A percentile compares a stretch with the other conserved stretches of the same genome.
Evolutionary conservation across 805 yeast genomes (phyloP).

Genomic region (Metschnikowia borealis): DNA sequence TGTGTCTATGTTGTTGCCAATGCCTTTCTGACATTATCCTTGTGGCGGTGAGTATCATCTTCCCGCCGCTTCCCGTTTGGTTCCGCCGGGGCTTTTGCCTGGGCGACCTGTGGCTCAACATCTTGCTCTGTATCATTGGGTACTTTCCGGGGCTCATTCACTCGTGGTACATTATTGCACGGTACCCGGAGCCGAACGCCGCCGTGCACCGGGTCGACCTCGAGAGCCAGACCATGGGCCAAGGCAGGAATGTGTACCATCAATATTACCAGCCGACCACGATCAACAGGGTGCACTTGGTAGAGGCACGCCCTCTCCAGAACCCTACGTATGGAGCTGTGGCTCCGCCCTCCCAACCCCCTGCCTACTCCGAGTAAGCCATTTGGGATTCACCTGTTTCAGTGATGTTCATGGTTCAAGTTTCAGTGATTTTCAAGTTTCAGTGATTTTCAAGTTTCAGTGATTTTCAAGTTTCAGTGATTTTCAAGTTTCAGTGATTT

Average conservation of each 20-base stretch:
- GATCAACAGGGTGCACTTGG: slow-evolving; percentile 5
- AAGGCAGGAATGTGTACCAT: slow-evolving; percentile 15
- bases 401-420: too few species aligned
- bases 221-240: slow-evolving; percentile 33
- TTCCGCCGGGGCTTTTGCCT: slow-evolving; percentile 61
- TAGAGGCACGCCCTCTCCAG: slow-evolving; percentile 6
- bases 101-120: slow-evolving; percentile 43
- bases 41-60: slow-evolving; percentile 54
- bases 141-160: slow-evolving; percentile 51
- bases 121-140: slow-evolving; percentile 44
- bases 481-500: too few species aligned
- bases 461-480: too few species aligned
- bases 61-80: slow-evolving; percentile 74
- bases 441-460: too few species aligned
- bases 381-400: neutral
- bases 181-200: slow-evolving; percentile 31
- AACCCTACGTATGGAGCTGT: slow-evolving; percentile 28
- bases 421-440: too few species aligned
- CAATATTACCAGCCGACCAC: slow-evolving; percentile 10
- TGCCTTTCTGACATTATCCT: slow-evolving; percentile 53
- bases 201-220: slow-evolving; percentile 24
- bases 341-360: neutral
- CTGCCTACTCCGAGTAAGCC: neutral
- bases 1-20: slow-evolving; percentile 18
- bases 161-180: slow-evolving; percentile 47